Evolutionary conservation across 129 eudicot species (phyloP).

Genomic region (Daucus carota): DH1_v3.0 NC_030383.2:47395501-47396000

Average conservation of each 20-base stretch:
- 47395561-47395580: conserved; percentile 98
- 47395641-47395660: conserved; percentile 13
- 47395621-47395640: conserved; percentile 26
- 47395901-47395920: conserved; percentile 7
- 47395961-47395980: not conserved
- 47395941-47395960: not conserved
- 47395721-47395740: conserved; percentile 7
- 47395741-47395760: conserved; percentile 18
- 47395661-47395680: not conserved
- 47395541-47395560: conserved; percentile 11
- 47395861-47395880: conserved; percentile 15
- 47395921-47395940: not conserved
- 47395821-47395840: conserved; percentile 53
- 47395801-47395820: conserved; percentile 48
- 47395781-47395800: conserved; percentile 50
- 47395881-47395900: conserved; percentile 10
- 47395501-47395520: not conserved
- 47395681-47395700: not conserved
- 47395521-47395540: conserved; percentile 23
- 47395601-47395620: conserved; percentile 97
- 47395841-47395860: conserved; percentile 24
- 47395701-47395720: not conserved
- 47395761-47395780: conserved; percentile 36
- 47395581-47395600: conserved; percentile 82
- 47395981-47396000: conserved; percentile 33